These are phyloP conservation scores for Colletotrichum salicis DNA, from an alignment of 2,329 filamentous ascomycete species.

Conservation along the genomic window DNA sequence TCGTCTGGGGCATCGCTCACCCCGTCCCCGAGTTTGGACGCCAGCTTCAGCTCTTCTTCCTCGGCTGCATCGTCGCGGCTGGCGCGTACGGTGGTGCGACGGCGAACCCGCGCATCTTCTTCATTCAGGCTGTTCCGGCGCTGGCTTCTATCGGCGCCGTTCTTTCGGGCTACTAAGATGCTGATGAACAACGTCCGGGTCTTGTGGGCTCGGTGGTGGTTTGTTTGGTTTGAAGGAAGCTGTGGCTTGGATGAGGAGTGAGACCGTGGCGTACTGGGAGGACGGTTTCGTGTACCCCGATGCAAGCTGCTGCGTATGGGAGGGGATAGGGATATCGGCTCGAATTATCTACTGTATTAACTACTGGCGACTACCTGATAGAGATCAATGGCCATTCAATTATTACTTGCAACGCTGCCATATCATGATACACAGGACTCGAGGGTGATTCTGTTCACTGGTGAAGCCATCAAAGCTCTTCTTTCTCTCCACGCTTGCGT, in stretches of 20 bases:
- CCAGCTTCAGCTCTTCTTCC: conserved; percentile 60
- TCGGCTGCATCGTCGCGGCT: conserved; percentile 56
- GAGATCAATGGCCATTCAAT: not conserved
- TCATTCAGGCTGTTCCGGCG: conserved; percentile 54
- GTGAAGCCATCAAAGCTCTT: conserved; percentile 12
- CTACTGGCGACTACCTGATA: not conserved
- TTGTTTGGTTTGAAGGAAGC: not conserved
- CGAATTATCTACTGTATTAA: not conserved
- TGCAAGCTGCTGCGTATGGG: not conserved
- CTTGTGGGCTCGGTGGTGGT: too few relatives aligned
- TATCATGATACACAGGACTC: too few relatives aligned
- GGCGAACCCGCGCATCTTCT: conserved; percentile 52
- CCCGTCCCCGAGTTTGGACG: conserved; percentile 52
- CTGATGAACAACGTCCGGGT: too few relatives aligned
- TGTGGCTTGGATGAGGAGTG: not conserved
- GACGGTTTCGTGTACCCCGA: not conserved
- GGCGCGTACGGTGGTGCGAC: conserved; percentile 58
- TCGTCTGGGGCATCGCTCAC: conserved; percentile 59
- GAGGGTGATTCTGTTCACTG: too few relatives aligned
- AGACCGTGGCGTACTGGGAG: not conserved
- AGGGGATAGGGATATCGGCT: not conserved
- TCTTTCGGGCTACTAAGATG: conserved; percentile 38
- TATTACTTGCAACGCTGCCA: not conserved
- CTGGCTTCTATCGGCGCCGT: conserved; percentile 44
- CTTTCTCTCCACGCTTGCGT: conserved; percentile 17